Percentiles rank a stretch among this genome's conserved stretches.
phyloP scores from a whole-genome alignment of 2,329 filamentous ascomycete species.

The Fusarium setosum region DNA sequence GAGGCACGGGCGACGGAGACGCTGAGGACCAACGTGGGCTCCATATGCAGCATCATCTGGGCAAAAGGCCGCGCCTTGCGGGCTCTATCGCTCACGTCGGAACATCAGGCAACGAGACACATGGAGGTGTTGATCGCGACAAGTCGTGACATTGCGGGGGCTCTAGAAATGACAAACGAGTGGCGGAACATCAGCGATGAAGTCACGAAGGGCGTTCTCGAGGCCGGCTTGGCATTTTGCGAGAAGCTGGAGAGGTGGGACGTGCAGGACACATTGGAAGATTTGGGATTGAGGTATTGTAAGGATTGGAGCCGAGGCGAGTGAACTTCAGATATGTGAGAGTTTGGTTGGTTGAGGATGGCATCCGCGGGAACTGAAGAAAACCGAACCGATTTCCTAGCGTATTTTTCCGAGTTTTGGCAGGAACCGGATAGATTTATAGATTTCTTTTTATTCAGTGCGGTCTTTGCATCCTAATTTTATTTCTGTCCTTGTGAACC shows the following conservation, averaged over 20 bases:
- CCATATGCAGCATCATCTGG: constrained; percentile 12
- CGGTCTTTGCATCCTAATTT: background rate
- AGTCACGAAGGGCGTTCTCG: background rate
- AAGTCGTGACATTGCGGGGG: background rate
- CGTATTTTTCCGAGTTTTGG: too few species aligned
- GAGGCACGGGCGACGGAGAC: background rate
- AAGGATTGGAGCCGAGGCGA: background rate
- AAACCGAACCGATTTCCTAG: too few species aligned
- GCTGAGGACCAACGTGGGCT: constrained; percentile 5
- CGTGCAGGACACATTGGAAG: background rate
- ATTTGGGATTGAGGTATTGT: background rate
- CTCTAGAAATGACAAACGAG: background rate
- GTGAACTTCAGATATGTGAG: background rate
- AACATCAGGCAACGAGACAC: background rate
- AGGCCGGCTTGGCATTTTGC: constrained; percentile 3
- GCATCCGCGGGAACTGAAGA: background rate
- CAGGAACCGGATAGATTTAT: background rate
- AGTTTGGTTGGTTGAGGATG: background rate
- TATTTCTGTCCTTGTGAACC: background rate
- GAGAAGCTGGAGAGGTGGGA: background rate
- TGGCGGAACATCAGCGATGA: background rate
- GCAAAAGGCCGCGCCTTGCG: constrained; percentile 1
- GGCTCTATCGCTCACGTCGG: background rate
- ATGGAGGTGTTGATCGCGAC: background rate
- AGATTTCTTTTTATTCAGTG: constrained; percentile 1